A percentile compares a stretch with the other conserved stretches of the same genome.
Evolutionary conservation across 306 rosid genomes (phyloP).

Genomic region (Medicago arabica): DNA sequence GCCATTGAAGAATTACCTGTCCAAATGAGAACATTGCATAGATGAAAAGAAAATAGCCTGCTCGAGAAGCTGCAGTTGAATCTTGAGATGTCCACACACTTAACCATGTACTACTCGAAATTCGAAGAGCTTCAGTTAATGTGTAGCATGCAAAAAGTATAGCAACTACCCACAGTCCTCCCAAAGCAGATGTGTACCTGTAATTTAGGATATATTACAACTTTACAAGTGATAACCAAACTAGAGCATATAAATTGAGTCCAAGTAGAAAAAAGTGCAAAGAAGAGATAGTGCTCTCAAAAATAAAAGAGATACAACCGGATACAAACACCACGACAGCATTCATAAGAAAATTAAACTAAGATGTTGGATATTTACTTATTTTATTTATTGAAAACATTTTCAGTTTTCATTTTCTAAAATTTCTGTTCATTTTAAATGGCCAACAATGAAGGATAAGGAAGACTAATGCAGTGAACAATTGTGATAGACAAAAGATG

Average conservation of each 20-base stretch:
- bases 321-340: too few relatives aligned
- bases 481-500: too few relatives aligned
- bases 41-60: slow-evolving; percentile 70
- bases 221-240: slow-evolving; percentile 25
- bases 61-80: slow-evolving; percentile 49
- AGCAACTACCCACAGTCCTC: slow-evolving; percentile 80
- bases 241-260: not conserved
- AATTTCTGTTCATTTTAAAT: too few relatives aligned
- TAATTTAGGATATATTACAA: slow-evolving; percentile 28
- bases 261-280: too few relatives aligned
- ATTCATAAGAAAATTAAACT: too few relatives aligned
- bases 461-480: too few relatives aligned
- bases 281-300: too few relatives aligned
- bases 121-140: slow-evolving; percentile 73
- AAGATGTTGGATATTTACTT: too few relatives aligned
- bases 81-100: slow-evolving; percentile 80
- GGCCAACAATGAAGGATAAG: too few relatives aligned
- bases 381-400: too few relatives aligned
- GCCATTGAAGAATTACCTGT: slow-evolving; percentile 59
- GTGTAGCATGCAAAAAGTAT: slow-evolving; percentile 66
- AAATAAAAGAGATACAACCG: too few relatives aligned
- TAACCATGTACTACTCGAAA: slow-evolving; percentile 86
- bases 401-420: too few relatives aligned
- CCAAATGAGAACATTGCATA: slow-evolving; percentile 77
- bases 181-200: slow-evolving; percentile 84